Evolutionary conservation across 768 basidiomycete genomes (phyloP).

Genomic region (Plicaturopsis crispa): DNA sequence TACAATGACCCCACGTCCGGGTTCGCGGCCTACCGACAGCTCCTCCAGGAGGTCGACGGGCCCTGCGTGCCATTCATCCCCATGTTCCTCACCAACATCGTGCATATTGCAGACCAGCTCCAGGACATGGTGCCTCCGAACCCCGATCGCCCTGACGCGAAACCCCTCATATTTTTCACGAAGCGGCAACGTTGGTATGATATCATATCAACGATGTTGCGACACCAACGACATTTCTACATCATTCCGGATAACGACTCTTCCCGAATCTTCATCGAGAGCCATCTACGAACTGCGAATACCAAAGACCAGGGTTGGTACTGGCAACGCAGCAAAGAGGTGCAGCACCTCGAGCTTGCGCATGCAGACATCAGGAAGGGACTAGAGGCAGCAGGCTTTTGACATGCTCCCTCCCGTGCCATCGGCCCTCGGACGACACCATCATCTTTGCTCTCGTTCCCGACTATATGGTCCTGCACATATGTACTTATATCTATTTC

Average conservation of each 20-base stretch:
- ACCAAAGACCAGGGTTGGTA: constrained; percentile 42
- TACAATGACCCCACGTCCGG: constrained; percentile 54
- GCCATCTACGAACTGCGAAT: constrained; percentile 32
- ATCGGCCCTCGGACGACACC: background rate
- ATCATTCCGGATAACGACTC: constrained; percentile 36
- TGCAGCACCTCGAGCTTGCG: constrained; percentile 49
- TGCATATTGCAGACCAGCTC: constrained; percentile 46
- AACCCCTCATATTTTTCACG: constrained; percentile 37
- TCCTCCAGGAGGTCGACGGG: constrained; percentile 32
- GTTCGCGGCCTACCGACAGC: constrained; percentile 46
- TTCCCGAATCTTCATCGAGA: constrained; percentile 39
- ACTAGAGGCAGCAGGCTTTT: constrained; percentile 65
- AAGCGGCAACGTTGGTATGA: constrained; percentile 53
- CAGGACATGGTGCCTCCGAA: constrained; percentile 25
- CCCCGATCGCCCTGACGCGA: background rate
- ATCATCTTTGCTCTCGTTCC: background rate
- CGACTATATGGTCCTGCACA: background rate
- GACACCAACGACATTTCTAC: constrained; percentile 48
- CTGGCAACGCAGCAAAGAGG: constrained; percentile 52
- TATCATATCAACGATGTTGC: constrained; percentile 45
- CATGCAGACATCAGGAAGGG: constrained; percentile 62
- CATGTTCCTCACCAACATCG: constrained; percentile 55
- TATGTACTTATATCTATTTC: background rate
- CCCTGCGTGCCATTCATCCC: constrained; percentile 65
- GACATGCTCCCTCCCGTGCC: no score